A percentile compares a stretch with the other conserved stretches of the same genome.
Conservation (phyloP, 2,329 filamentous ascomycete species). For the Paecilomyces sp. region DNA sequence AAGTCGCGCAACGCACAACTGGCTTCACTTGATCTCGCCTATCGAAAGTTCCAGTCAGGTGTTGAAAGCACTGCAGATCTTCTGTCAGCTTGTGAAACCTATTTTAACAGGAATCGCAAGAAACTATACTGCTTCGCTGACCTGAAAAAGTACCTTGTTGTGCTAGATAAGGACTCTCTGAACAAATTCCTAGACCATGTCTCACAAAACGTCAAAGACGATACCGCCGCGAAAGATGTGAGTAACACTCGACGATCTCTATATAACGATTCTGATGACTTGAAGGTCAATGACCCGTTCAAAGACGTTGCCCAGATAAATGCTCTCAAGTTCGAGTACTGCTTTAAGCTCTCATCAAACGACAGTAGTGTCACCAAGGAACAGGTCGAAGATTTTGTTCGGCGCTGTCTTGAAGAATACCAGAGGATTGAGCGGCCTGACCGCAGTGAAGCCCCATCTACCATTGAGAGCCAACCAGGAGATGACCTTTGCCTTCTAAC, state of each 20-base stretch:
- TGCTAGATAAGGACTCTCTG: slow-evolving; percentile 19
- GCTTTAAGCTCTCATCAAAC: slow-evolving; percentile 27
- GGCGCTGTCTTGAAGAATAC: slow-evolving; percentile 31
- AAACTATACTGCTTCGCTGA: slow-evolving; percentile 42
- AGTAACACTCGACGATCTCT: slow-evolving; percentile 3
- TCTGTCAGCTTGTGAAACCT: slow-evolving; percentile 29
- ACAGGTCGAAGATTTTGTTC: slow-evolving; percentile 29
- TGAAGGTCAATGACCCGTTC: slow-evolving; percentile 12
- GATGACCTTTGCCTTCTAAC: slow-evolving; percentile 39
- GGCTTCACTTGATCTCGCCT: slow-evolving; percentile 25
- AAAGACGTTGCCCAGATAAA: slow-evolving; percentile 32
- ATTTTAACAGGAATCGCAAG: slow-evolving; percentile 32
- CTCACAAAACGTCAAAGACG: slow-evolving; percentile 8
- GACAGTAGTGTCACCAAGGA: slow-evolving; percentile 17
- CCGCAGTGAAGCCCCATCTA: slow-evolving; percentile 19
- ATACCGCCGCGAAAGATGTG: slow-evolving; percentile 16
- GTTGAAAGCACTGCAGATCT: slow-evolving; percentile 22
- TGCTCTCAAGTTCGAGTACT: slow-evolving; percentile 37
- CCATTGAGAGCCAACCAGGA: slow-evolving; percentile 36
- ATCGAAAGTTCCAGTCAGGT: slow-evolving; percentile 18
- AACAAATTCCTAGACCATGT: slow-evolving; percentile 21
- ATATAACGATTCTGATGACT: slow-evolving; percentile 7
- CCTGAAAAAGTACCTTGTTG: slow-evolving; percentile 26
- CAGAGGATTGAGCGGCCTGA: slow-evolving; percentile 13
- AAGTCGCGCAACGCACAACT: slow-evolving; percentile 37